Evolutionary conservation across 495 filamentous ascomycete genomes (phyloP).

Genomic region (Acidomyces sp.): DNA sequence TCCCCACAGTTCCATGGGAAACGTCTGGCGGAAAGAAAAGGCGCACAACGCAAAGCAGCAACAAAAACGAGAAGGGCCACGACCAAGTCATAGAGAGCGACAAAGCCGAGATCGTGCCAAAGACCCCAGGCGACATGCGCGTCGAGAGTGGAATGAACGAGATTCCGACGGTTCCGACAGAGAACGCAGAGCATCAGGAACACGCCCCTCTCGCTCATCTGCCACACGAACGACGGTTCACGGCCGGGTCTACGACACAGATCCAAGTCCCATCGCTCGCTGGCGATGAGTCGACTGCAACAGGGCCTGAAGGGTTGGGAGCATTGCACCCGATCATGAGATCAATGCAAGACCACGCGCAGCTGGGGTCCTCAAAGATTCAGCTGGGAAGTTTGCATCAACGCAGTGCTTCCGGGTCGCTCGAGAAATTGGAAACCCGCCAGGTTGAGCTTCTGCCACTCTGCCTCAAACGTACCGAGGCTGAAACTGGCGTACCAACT

Average conservation of each 20-base stretch:
- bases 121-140: neutral
- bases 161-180: neutral
- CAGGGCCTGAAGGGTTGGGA: neutral
- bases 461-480: neutral
- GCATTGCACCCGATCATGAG: neutral
- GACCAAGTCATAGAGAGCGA: slow-evolving; percentile 2
- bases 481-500: neutral
- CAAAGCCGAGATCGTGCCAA: neutral
- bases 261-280: neutral
- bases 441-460: slow-evolving; percentile 16
- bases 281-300: slow-evolving; percentile 2
- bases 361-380: neutral
- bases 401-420: slow-evolving; percentile 11
- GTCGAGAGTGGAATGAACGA: neutral
- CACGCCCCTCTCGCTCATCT: neutral
- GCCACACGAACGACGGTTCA: neutral
- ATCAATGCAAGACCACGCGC: neutral
- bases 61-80: slow-evolving; percentile 8
- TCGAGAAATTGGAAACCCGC: slow-evolving; percentile 15
- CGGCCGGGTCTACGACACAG: neutral
- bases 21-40: slow-evolving; percentile 9
- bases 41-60: no score
- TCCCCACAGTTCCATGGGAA: slow-evolving; percentile 11
- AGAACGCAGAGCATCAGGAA: neutral
- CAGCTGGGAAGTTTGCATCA: slow-evolving; percentile 11